Base-by-base conservation (phyloP, 257 asterid genomes). In the Thymus mandschuricus region DNA sequence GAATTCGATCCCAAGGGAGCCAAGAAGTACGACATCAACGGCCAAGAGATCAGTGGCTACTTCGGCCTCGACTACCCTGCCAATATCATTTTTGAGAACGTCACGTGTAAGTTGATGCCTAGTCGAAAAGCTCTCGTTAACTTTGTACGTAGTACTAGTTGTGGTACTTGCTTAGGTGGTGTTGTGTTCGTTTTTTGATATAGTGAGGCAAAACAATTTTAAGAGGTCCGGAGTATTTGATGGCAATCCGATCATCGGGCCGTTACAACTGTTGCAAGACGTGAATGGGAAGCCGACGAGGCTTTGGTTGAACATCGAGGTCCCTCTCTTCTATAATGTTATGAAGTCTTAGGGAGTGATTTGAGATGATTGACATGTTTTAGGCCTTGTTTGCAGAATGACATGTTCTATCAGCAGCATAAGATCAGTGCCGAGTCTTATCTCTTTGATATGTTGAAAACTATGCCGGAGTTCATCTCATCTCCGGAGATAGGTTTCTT, bases 401-500 rank as follows among this genome's bases (percentile, higher is more conserved):
- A 88, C 59, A 13, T 73, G 52, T 95, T 95, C 96, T 95, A 86
- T 38, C 76, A 82, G n/a, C 82, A 87, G 41, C 83, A 85, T 81
- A 89, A 87, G 38, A 78, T 89, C 76, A 81, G 68, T 44, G 74
- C 89, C 7, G 80, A 75, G 33, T 13, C 41, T 27, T 87, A 21
- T 73, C 62, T 91, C 59, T 51, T 81, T 3, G 78, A 76, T 12
- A 67, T 60, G 63, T 5, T 64, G 10, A 69, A 74, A 6, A 52
- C 60, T 6, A 10, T 66, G 56, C 96, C 96, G 2, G 92, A 85
- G 77, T 92, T 87, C 86, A 81, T 95, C 73, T 95, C 99, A 29
- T 95, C 98, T 15, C 89, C 98, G 2, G 99, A 95, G 88, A 82
- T 95, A 35, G 98, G 85, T 56, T 92, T 95, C 91, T 79, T 95